Percentiles rank a stretch among this genome's conserved stretches.
Conservation (phyloP, 208 protist genomes). For the Wallacemonas sp. region DNA sequence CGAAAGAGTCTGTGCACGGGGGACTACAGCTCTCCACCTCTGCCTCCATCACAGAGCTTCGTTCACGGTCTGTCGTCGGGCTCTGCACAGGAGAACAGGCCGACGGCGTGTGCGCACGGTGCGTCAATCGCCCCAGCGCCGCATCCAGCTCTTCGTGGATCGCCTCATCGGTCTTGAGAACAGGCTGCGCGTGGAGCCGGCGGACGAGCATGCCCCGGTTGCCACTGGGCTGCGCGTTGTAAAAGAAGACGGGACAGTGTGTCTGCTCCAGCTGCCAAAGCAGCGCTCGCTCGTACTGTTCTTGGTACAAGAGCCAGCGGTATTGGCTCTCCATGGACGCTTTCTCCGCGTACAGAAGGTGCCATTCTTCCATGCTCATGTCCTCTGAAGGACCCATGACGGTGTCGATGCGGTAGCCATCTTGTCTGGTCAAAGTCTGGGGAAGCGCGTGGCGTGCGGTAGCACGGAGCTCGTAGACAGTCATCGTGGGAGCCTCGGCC, state of each 20-base stretch:
- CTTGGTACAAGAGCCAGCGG: constrained; percentile 53
- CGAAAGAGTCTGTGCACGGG: neutral
- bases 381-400: neutral
- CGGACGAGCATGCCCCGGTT: constrained; percentile 21
- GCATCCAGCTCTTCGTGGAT: constrained; percentile 3
- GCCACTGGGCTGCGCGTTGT: constrained; percentile 24
- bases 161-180: neutral
- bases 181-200: constrained; percentile 8
- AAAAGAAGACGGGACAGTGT: constrained; percentile 27
- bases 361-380: constrained; percentile 1
- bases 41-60: too few species aligned
- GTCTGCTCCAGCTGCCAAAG: constrained; percentile 28
- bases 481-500: neutral
- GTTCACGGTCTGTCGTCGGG: too few species aligned
- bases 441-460: neutral
- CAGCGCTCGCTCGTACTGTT: constrained; percentile 49
- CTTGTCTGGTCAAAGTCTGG: too few species aligned
- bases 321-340: neutral
- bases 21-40: too few species aligned
- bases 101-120: neutral
- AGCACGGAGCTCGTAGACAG: neutral
- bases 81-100: too few species aligned
- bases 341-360: constrained; percentile 2
- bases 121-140: neutral
- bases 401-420: too few species aligned